Evolutionary conservation across 768 basidiomycete species (phyloP), one percentile per base, ranked within the genome.

Genomic region (Tephrocybe sp.): DNA sequence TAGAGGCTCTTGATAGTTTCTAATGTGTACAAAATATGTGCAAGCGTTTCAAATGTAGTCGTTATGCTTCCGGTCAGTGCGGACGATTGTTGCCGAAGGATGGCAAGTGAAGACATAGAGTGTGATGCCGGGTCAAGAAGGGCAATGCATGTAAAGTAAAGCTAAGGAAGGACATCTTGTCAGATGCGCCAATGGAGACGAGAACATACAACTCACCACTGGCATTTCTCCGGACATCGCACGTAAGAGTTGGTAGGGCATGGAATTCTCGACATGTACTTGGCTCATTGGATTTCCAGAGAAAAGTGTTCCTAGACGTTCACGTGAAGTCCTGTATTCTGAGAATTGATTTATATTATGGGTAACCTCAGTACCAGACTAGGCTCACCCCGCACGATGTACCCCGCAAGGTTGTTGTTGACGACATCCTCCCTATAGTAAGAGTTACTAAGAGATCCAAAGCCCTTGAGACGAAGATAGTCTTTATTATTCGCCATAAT

Each of bases 401-500:
- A 66, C 8, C 50, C 41, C 4, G 59, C 54, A 24, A 77, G 53
- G 39, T 69, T 65, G 14, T 65, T 65, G 37, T 66, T 69, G 10
- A 77, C 68, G n/a, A 75, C 64, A 50, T 75, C 74, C 50, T 71
- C 65, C 46, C 68, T 53, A 34, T 67, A 72, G 7, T 54, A 39
- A 0, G 5, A 45, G 34, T 45, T 62, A 61, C 36, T 57, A 46
- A 7, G 46, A 7, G 32, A 0, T 2, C 11, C 28, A 10, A 56
- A 32, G 14, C 47, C 41, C 9, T 40, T 26, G 0, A 56, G 30
- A 8, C 47, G 46, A 9, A 52, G 12, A 46, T 49, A 56, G 33
- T 56, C 47, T 25, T 32, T 24, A 37, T 52, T 48, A 3, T 48
- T 42, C 0, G 55, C 11, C 10, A 49, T 12, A 10, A 48, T 2